phyloP scores from a whole-genome alignment of 2,329 filamentous ascomycete genomes.

The Thelonectria rubi region DNA sequence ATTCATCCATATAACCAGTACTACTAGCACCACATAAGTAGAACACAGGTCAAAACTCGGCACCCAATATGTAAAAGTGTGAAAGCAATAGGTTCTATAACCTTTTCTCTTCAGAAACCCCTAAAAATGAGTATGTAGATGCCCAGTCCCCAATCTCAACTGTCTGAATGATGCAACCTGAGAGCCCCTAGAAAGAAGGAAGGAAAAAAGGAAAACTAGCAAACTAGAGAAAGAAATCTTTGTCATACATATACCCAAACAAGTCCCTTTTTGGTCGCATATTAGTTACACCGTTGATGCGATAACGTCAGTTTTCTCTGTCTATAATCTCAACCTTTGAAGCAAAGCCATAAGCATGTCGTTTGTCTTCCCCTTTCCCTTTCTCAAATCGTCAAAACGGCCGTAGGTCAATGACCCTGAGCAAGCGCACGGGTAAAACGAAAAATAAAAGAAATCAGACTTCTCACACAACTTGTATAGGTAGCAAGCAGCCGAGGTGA shows the following conservation, averaged over 20 bases:
- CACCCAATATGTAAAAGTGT: not conserved
- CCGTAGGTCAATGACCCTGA: constrained; percentile 39
- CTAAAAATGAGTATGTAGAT: constrained; percentile 5
- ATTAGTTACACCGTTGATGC: constrained; percentile 51
- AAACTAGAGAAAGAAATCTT: constrained; percentile 42
- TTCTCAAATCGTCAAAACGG: constrained; percentile 36
- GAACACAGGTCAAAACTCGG: too few relatives aligned
- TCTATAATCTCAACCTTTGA: constrained; percentile 49
- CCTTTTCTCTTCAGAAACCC: constrained; percentile 22
- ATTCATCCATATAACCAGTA: not conserved
- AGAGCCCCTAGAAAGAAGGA: constrained; percentile 32
- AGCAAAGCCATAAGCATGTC: constrained; percentile 41
- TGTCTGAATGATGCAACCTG: constrained; percentile 30
- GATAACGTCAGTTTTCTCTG: constrained; percentile 43
- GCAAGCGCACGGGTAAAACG: constrained; percentile 36
- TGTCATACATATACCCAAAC: constrained; percentile 49
- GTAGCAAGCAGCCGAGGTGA: constrained; percentile 12
- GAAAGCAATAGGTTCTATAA: constrained; percentile 1
- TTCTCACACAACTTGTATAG: constrained; percentile 30
- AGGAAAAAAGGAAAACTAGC: constrained; percentile 33
- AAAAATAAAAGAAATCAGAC: constrained; percentile 32
- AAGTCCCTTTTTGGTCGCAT: constrained; percentile 47
- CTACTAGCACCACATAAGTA: not conserved
- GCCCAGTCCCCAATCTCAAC: constrained; percentile 36
- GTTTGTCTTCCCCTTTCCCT: constrained; percentile 39